A percentile compares a stretch with the other conserved stretches of the same genome.
phyloP scores from a whole-genome alignment of 768 basidiomycete species.

The Dentipellis sp. region DNA sequence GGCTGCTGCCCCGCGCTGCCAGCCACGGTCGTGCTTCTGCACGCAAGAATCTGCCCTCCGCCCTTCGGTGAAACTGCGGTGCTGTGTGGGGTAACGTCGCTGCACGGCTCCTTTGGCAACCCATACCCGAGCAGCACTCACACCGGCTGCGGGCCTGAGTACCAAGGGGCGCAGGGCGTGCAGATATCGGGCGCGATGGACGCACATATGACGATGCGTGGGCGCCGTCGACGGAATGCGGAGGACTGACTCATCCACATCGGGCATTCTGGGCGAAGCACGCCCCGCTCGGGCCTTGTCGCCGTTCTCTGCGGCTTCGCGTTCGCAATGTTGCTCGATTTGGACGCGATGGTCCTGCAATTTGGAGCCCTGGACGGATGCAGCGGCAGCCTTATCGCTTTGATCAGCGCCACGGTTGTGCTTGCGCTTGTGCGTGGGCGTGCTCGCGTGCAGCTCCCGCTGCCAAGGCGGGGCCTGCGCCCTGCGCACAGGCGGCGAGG shows the following conservation, averaged over 20 bases:
- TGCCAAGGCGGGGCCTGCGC: no score
- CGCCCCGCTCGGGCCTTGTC: neutral
- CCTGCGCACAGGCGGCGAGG: no score
- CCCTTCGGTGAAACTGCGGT: slow-evolving; percentile 1
- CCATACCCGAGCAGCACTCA: neutral
- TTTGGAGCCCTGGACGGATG: neutral
- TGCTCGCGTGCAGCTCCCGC: no score
- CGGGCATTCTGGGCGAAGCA: neutral
- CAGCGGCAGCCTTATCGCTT: neutral
- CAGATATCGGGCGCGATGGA: neutral
- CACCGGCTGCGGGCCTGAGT: no score
- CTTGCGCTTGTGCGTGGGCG: neutral
- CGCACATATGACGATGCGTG: neutral
- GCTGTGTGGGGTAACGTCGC: slow-evolving; percentile 2
- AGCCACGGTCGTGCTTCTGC: neutral
- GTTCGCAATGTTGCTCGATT: neutral
- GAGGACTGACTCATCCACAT: neutral
- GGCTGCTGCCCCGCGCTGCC: neutral
- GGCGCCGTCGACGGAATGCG: neutral
- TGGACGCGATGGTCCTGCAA: neutral
- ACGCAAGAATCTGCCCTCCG: neutral
- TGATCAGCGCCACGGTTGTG: neutral
- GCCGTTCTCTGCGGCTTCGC: neutral
- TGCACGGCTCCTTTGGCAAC: neutral
- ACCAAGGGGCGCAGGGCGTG: neutral